Evolutionary conservation across 768 basidiomycete genomes (phyloP).

Genomic region (Glaciozyma antarctica): DNA sequence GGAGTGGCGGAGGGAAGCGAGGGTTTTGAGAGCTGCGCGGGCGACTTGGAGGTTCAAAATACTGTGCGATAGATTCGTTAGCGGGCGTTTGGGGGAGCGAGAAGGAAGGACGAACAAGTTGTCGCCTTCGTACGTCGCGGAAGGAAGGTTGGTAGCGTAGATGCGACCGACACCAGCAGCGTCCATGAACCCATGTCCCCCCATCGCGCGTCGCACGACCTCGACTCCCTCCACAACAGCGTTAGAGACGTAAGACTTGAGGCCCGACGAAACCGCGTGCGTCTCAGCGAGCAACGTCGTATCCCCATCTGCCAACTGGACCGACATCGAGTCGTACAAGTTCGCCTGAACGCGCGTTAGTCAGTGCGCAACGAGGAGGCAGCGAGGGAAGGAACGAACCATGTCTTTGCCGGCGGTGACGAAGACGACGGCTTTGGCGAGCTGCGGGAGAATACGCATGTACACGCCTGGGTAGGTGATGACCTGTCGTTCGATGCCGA

Average conservation of each 20-base stretch:
- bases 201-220: conserved; percentile 45
- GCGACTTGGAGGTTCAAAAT: conserved; percentile 67
- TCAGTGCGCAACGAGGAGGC: neutral
- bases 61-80: neutral
- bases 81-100: no score
- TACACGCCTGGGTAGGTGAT: conserved; percentile 66
- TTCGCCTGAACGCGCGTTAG: conserved; percentile 40
- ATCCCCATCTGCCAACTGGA: conserved; percentile 50
- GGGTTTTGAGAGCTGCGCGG: conserved; percentile 58
- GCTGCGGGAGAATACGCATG: conserved; percentile 60
- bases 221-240: conserved; percentile 38
- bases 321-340: conserved; percentile 48
- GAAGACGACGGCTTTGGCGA: conserved; percentile 61
- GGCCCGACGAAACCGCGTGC: conserved; percentile 59
- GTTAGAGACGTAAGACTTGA: conserved; percentile 55
- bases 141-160: conserved; percentile 40
- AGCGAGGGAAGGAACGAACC: conserved; percentile 41
- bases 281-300: conserved; percentile 59
- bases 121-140: conserved; percentile 65
- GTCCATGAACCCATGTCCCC: conserved; percentile 66
- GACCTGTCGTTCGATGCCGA: conserved; percentile 53
- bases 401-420: conserved; percentile 54
- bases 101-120: conserved; percentile 45
- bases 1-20: conserved; percentile 47
- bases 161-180: conserved; percentile 55